Base-by-base conservation (phyloP, 805 yeast species). In the Brettanomyces bruxellensis region DNA sequence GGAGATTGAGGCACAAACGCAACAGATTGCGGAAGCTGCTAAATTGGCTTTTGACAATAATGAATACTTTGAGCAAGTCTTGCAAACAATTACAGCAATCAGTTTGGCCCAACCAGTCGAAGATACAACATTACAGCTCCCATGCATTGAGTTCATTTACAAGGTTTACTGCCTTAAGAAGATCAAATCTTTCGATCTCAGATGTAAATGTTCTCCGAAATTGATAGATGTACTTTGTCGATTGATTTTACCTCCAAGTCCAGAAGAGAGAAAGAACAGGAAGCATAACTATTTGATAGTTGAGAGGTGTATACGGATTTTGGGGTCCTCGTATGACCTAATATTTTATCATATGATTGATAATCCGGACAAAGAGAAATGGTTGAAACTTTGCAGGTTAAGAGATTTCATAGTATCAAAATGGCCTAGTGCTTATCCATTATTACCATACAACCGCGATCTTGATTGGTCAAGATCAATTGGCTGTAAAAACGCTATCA, bases 401-500 rank as follows among this genome's bases (percentile, higher is more conserved):
- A 86, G 85, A 62, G 67, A 68, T 30, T 67, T 66, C 34, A 68
- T 87, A n/a, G 60, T 85, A n/a, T 63, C 70, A 8, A 72, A 78
- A 47, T 86, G 87, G 79, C 75, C 72, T 23, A 60, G 78, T 3
- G 52, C 74, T 7, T 79, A 70, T 53, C 88, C 87, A 4, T 68
- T 79, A 46, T 61, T 66, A 22, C 64, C 71, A 13, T 64, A 70
- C 18, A 78, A 71, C 45, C 67, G 70, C 40, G 86, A 76, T 49
- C 68, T 70, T 35, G 81, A 77, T 53, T 54, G 63, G 30, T 56
- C 67, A 34, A 72, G 81, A 59, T 73, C 79, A 41, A 62, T 79
- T 36, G 79, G 83, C 12, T 67, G 80, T 41, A 79, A 76, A 60
- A 65, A 85, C n/a, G 81, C 90, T 28, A 69, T 83, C n/a, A 68